phyloP scores from a whole-genome alignment of 306 rosid species.

The Dalbergia cochinchinensis region DNA sequence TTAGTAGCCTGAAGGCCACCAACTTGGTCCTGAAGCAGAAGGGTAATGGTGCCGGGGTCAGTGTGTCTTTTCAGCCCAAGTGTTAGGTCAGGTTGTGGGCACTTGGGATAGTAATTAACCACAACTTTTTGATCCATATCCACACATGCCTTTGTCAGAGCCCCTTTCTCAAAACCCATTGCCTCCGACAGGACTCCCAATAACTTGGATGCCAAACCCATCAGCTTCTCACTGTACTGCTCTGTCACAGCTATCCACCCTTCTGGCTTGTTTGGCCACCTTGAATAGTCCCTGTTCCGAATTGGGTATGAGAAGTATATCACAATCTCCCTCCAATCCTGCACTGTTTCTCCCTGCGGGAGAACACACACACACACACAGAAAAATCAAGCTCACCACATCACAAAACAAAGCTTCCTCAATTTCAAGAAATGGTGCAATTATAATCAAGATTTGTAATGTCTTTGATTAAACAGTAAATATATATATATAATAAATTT shows the following conservation, averaged over 20 bases:
- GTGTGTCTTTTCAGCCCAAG: slow-evolving; percentile 93
- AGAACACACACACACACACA: not conserved
- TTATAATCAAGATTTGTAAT: no score
- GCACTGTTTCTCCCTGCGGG: slow-evolving; percentile 74
- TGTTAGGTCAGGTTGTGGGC: slow-evolving; percentile 90
- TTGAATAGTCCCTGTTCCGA: slow-evolving; percentile 62
- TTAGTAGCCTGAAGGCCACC: slow-evolving; percentile 95
- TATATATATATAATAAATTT: no score
- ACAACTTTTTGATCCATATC: slow-evolving; percentile 95
- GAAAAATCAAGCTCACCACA: not conserved
- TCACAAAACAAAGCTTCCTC: not conserved
- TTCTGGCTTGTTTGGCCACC: slow-evolving; percentile 91
- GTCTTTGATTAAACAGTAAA: no score
- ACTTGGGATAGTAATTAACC: slow-evolving; percentile 83
- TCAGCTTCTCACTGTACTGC: slow-evolving; percentile 78
- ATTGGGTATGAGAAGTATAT: slow-evolving; percentile 81
- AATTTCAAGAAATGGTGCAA: no score
- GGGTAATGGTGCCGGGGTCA: slow-evolving; percentile 91
- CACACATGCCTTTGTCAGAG: slow-evolving; percentile 74
- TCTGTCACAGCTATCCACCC: slow-evolving; percentile 70
- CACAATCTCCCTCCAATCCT: slow-evolving; percentile 91
- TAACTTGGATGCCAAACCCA: slow-evolving; percentile 75
- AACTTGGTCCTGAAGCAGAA: slow-evolving; percentile 85
- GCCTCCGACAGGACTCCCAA: slow-evolving; percentile 85
- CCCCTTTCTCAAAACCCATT: slow-evolving; percentile 87